Evolutionary conservation across 306 rosid species (phyloP), one percentile per base, ranked within the genome.

Genomic region (Acacia melanoxylon): DNA sequence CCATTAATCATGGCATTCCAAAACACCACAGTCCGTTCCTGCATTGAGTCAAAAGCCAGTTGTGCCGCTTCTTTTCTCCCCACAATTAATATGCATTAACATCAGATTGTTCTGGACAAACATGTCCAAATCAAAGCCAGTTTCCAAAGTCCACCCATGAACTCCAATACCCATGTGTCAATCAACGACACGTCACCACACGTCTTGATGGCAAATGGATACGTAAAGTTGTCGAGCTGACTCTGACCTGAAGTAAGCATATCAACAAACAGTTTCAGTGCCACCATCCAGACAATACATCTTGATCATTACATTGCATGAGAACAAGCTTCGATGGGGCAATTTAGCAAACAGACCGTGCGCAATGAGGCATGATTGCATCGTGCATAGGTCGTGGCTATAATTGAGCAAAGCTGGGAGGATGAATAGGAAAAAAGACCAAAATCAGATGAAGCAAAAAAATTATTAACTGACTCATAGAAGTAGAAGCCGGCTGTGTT

Each of bases 1-100:
- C 97, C 97, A 14, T 72, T 88, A 44, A 94, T 92, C 87, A 94
- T 90, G 15, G 92, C 83, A 79, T 94, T 94, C 97, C 98, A 94
- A 25, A 95, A 88, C 77, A 91, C 96, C 72, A 90, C 92, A 4
- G 85, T 85, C 11, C 66, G 82, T 74, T 90, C 91, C 82, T 52
- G 75, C 92, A 90, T 90, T 42, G 80, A 87, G 16, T 89, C 86
- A 48, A 94, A 94, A 84, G 89, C 88, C 79, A 42, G 40, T 70
- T 71, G 77, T 0, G 97, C 95, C 0, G 82, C 78, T 81, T 88
- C 89, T 79, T 72, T 4, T 83, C 78, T 89, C 85, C 82, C 94
- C 86, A 6, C 76, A 89, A 79, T 78, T 85, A 97, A 95, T 89
- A 83, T 90, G 91, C 97, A 95, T 93, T 54, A 94, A 91, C 82